Base-by-base conservation (phyloP, 2,329 filamentous ascomycete species). In the Cercospora zeae-maydis region DNA sequence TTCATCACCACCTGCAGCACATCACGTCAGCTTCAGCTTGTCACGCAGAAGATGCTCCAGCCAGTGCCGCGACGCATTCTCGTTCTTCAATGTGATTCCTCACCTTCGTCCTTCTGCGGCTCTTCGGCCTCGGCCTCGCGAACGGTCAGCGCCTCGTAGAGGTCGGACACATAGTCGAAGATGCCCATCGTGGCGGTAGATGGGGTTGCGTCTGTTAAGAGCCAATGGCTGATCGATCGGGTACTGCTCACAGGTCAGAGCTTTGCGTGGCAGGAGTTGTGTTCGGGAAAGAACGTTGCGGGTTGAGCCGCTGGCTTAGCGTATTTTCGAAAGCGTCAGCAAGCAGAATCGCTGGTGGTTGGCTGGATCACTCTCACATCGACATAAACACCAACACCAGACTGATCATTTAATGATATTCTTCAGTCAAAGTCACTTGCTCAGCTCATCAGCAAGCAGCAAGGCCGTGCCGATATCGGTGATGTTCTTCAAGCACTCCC, bases 131-230 rank as follows among this genome's bases (percentile, higher is more conserved):
- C 81, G 71, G 81, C 81, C 75, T 86, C 82, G 71, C 82, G 78
- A 75, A 83, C 82, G 78, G 80, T 85, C 80, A 86, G 86, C 81
- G 82, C 87, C 80, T 82, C 86, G 80, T 82, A 86, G 81, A 83
- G 78, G 77, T 86, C 84, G 78, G 82, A 80, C 79, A 88, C 82
- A 78, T 86, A 84, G 75, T 87, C 84, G 76, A 84, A 80, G 79
- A 88, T 79, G 77, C 84, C 84, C 86, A 88, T 88, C 66, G 68
- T 73, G 72, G 62, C 66, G 71, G 63, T 64, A 63, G 69, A 67
- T 68, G 66, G 66, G 63, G 45, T 54, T 16, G 55, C 53, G 31
- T 45, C 37, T 57, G 53, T 53, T 19, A 52, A 59, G 61, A 53
- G 61, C 67, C 67, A 69, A 69, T 68, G 67, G 66, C 66, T 67